Conservation (phyloP, 1,284 basidiomycete species). For the Malassezia cuniculi region DNA sequence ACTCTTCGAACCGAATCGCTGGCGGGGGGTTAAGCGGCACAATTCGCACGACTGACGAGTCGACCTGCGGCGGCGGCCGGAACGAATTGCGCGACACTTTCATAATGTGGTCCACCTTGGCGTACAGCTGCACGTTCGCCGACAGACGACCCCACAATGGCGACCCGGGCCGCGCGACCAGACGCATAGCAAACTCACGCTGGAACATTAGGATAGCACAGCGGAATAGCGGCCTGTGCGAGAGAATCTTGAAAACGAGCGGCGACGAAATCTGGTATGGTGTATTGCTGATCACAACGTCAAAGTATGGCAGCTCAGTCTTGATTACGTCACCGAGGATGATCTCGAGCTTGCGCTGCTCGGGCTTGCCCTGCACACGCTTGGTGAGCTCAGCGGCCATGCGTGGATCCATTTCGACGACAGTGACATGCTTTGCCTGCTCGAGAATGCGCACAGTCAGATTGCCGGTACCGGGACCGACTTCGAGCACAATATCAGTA, state of each 20-base stretch:
- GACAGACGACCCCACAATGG: conserved; percentile 83
- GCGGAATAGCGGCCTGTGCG: conserved; percentile 84
- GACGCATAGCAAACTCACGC: conserved; percentile 85
- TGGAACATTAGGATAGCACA: conserved; percentile 98
- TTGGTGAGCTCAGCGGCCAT: conserved; percentile 97
- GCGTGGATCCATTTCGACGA: conserved; percentile 95
- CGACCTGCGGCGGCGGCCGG: conserved; percentile 86
- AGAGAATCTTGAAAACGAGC: conserved; percentile 88
- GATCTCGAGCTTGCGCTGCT: conserved; percentile 84
- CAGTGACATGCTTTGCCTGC: conserved; percentile 79
- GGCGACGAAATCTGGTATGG: conserved; percentile 99
- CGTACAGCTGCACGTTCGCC: conserved; percentile 90
- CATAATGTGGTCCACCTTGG: conserved; percentile 91
- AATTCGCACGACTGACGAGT: conserved; percentile 79
- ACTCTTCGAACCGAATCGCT: conserved; percentile 88
- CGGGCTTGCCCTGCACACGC: conserved; percentile 94
- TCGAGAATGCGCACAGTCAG: conserved; percentile 86
- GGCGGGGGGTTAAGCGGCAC: conserved; percentile 89
- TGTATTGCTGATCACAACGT: conserved; percentile 97
- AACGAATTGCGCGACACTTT: conserved; percentile 94
- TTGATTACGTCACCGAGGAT: conserved; percentile 96
- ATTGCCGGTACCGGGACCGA: conserved; percentile 97
- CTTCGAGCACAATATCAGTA: conserved; percentile 90
- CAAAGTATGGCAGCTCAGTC: conserved; percentile 88
- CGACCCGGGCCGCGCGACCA: conserved; percentile 73